Base-by-base conservation (phyloP, 805 yeast genomes). In the Starmerella floricola region DNA sequence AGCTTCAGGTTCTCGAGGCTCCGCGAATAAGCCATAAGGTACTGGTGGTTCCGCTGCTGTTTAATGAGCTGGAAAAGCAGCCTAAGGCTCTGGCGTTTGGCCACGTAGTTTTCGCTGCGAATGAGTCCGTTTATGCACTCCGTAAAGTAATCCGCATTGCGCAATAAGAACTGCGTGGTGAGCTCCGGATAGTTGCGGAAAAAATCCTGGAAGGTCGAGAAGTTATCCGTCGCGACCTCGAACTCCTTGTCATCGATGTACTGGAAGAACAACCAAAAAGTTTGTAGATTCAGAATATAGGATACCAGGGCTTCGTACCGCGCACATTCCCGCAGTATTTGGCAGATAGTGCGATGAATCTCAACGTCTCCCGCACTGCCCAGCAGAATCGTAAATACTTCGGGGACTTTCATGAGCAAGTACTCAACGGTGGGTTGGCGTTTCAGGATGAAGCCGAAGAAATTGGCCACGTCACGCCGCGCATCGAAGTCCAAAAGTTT, bases 361-460 rank as follows among this genome's bases (percentile, higher is more conserved):
- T 86, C 94, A 3, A 75, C 72, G 31, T 69, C 56, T 51, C 85
- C 94, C 3, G 91, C 87, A 2, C 85, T 81, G 42, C 67, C 69
- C 54, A 87, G 64, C 46, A 91, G 68, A 23, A 71, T 51, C 26
- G 68, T 65, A 30, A 91, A 59, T 3, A 84, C 71, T 45, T 74
- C 76, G 6, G 91, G 86, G 28, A 24, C 34, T 45, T 75, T 72
- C 20, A 72, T 60, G 15, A 79, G 61, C 31, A 91, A 61, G 59
- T 86, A 83, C 55, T 88, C 95, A 16, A 85, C 87, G 0, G 95
- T 84, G 15, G 95, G 95, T 8, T 79, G 73, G 40, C 94, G 76
- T 53, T 87, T 75, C 48, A 91, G 69, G 32, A 93, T 68, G 4
- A 84, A 77, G 48, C 78, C 73, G 58, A 86, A 85, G 40, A 91